Percentiles rank a stretch among this genome's conserved stretches.
These are phyloP conservation scores for Arthroderma uncinatum DNA, from an alignment of 2,329 filamentous ascomycete genomes.

Conservation along the genomic window DNA sequence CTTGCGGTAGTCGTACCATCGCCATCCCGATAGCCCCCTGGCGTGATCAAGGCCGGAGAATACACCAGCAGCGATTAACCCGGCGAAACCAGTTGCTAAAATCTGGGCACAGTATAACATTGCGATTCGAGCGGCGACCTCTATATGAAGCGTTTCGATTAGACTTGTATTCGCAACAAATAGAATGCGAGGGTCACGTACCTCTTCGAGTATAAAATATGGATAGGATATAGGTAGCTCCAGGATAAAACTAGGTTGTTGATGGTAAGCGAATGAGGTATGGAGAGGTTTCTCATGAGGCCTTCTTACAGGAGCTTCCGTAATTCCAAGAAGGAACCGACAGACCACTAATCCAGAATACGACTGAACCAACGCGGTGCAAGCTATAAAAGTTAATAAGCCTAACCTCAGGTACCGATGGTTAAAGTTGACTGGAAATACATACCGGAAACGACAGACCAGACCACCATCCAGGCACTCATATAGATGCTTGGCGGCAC, in stretches of 20 bases:
- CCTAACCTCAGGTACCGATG: not conserved
- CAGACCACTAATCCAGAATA: constrained; percentile 33
- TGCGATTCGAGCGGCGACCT: constrained; percentile 16
- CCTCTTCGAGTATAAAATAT: constrained; percentile 57
- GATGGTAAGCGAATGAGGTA: not conserved
- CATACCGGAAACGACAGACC: constrained; percentile 10
- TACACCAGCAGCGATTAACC: constrained; percentile 16
- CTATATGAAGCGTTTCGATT: constrained; percentile 29
- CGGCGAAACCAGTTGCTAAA: constrained; percentile 16
- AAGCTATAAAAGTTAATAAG: constrained; percentile 18
- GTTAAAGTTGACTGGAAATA: constrained; percentile 2
- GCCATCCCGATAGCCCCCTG: constrained; percentile 26
- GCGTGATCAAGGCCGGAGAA: constrained; percentile 23
- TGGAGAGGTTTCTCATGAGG: constrained; percentile 14
- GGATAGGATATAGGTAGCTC: constrained; percentile 51
- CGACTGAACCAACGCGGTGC: constrained; percentile 34
- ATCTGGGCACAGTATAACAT: constrained; percentile 16
- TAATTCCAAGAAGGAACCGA: constrained; percentile 16
- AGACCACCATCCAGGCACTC: constrained; percentile 10
- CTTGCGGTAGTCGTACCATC: constrained; percentile 41
- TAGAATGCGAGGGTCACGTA: constrained; percentile 9
- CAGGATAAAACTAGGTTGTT: constrained; percentile 44
- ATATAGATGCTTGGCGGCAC: constrained; percentile 16
- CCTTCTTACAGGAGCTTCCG: constrained; percentile 19
- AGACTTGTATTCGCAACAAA: not conserved